Base-by-base conservation (phyloP, 345 rosid genomes). In the Firmiana major region DNA sequence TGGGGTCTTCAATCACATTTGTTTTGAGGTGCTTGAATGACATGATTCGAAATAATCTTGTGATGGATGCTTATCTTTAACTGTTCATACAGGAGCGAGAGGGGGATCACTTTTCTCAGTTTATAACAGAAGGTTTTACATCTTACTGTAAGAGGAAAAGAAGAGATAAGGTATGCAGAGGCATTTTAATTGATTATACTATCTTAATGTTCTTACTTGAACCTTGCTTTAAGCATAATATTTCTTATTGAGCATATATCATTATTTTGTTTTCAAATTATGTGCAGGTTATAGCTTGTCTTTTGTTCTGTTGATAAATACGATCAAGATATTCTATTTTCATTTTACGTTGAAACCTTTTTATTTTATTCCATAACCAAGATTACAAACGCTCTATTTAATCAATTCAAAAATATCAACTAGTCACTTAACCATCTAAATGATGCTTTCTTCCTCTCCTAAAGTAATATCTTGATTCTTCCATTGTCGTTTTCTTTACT, bases 21-120 rank as follows among this genome's bases (percentile, higher is more conserved):
- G 1, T 26, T 24, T 67, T 34, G 45, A 19, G 69, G 49, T 38
- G 54, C 28, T 16, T 54, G 77, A 74, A 7, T 31, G 22, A n/a
- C 43, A 5, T 63, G 53, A 49, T 65, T 65, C 9, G 21, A 34
- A 38, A 68, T 69, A 24, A n/a, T 58, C 42, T 70, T 9, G 15
- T 22, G 70, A 19, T 31, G 31, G 59, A 38, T 63, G 46, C 63
- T 45, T 58, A 28, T 40, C 57, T 60, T 66, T 81, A 66, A 51
- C 31, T 55, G 26, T 53, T 77, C 51, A 62, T 85, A 71, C 83
- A 97, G 99, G 99, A 94, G 83, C 90, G 79, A 58, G 98, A 97
- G 84, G 90, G 99, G 84, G 98, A 94, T 79, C 99, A 97, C 89
- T 94, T 94, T 82, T 97, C 99, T 63, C 97, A 92, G 77, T 97